Base-by-base conservation (phyloP, 2,329 filamentous ascomycete species). In the Fusarium succisae region DNA sequence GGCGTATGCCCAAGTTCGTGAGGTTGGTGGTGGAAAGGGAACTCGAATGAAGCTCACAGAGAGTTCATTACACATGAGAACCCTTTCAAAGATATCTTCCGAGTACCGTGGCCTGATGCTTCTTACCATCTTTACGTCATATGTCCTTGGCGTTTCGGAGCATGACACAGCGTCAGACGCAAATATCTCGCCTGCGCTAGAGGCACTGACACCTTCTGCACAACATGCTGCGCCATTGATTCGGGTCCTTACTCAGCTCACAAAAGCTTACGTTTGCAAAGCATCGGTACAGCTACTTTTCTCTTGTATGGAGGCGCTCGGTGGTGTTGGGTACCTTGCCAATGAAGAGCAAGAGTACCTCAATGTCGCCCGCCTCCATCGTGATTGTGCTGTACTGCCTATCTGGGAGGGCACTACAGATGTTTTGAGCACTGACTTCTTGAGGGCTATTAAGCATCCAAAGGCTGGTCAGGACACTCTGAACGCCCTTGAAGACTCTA, bases 351-450 rank as follows among this genome's bases (percentile, higher is more conserved):
- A 90, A 66, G 89, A 91, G 56, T 87, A 90, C 43, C 83, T 93
- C 65, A 94, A 94, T 76, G 82, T 94, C 8, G 87, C 91, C 1
- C 86, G 91, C 12, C 83, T 94, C 2, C 90, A 90, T 75, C 87
- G 93, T 13, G 92, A 94, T 75, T 89, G 87, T 4, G 85, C 82
- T 13, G 92, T 93, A 6, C 82, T 89, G 57, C 86, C 88, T 20
- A 93, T 94, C 55, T 93, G 91, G 91, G 91, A 93, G 80, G 91
- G 92, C 2, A 94, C 92, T 0, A 93, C 91, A 0, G 91, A 93
- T 76, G 91, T 94, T 11, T 84, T 94, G 63, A 89, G 89, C 9
- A 85, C 84, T 3, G 87, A 88, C 68, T 83, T 87, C 22, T 69
- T 88, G 20, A 79, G 86, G 26, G 85, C 86, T 0, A 65, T 89